These are phyloP conservation scores for Trametes cingulata DNA, from an alignment of 768 basidiomycete genomes.

Conservation along the genomic window DNA sequence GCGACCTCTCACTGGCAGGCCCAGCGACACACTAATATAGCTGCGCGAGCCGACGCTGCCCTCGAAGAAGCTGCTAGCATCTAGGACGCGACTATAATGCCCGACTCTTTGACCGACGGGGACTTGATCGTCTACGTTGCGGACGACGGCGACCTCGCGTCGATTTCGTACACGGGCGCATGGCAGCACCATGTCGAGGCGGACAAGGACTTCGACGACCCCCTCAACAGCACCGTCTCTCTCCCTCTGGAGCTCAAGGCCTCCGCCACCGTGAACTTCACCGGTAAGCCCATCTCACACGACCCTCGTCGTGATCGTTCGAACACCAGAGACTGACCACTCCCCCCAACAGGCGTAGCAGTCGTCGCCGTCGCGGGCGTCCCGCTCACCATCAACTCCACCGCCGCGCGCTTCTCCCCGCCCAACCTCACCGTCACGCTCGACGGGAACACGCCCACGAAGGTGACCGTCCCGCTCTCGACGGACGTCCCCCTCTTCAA, in stretches of 20 bases:
- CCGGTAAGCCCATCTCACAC: not conserved
- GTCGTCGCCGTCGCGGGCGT: not conserved
- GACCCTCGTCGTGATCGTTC: too few relatives aligned
- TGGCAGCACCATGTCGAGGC: not conserved
- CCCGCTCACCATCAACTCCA: not conserved
- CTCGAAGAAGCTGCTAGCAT: too few relatives aligned
- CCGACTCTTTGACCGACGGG: not conserved
- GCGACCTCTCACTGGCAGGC: not conserved
- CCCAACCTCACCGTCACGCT: not conserved
- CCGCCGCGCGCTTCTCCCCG: not conserved
- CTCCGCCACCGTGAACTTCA: not conserved
- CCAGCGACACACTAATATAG: too few relatives aligned
- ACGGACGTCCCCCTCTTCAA: not conserved
- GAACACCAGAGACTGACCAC: too few relatives aligned
- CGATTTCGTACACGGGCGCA: not conserved
- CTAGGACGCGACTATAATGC: not conserved
- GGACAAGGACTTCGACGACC: not conserved
- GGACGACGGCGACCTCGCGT: not conserved
- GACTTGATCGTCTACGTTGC: not conserved
- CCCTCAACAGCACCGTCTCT: conserved; percentile 1
- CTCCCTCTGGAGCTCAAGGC: not conserved
- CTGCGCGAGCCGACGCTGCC: too few relatives aligned
- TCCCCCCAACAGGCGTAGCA: not conserved
- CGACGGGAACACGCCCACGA: not conserved
- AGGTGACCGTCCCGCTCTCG: not conserved